Conservation (phyloP, 164 flowering plant genomes). For the Cinnamomum chago region DNA sequence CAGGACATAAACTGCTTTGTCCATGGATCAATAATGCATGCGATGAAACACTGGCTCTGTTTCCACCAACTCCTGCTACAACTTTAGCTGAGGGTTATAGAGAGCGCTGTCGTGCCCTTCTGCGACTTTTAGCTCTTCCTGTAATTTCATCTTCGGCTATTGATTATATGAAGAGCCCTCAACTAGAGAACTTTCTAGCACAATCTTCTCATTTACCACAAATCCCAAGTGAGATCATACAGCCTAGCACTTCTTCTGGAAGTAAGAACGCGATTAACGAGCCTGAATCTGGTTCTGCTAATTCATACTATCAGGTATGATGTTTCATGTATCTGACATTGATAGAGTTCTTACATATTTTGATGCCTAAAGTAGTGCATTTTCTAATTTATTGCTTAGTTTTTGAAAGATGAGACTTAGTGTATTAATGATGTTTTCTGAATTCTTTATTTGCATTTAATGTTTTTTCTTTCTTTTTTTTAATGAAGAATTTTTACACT, state of each 20-base stretch:
- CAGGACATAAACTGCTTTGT: constrained; percentile 78
- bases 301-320: constrained; percentile 68
- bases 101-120: constrained; percentile 46
- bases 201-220: constrained; percentile 18
- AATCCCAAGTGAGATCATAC: constrained; percentile 23
- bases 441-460: background rate
- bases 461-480: background rate
- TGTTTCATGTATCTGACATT: too few species aligned
- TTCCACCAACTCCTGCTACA: constrained; percentile 59
- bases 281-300: constrained; percentile 33
- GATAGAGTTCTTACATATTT: background rate
- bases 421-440: background rate
- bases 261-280: constrained; percentile 28
- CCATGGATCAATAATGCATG: constrained; percentile 92
- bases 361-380: background rate
- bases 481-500: background rate
- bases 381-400: background rate
- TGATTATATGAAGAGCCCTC: constrained; percentile 58
- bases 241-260: constrained; percentile 20
- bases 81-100: constrained; percentile 60
- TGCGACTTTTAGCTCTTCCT: constrained; percentile 71
- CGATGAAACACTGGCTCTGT: constrained; percentile 68
- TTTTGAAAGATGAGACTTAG: background rate
- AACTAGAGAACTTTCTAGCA: constrained; percentile 57
- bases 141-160: constrained; percentile 55